phyloP scores from a whole-genome alignment of 1,284 basidiomycete species.

The Phylloboletellus chloephorus region DNA sequence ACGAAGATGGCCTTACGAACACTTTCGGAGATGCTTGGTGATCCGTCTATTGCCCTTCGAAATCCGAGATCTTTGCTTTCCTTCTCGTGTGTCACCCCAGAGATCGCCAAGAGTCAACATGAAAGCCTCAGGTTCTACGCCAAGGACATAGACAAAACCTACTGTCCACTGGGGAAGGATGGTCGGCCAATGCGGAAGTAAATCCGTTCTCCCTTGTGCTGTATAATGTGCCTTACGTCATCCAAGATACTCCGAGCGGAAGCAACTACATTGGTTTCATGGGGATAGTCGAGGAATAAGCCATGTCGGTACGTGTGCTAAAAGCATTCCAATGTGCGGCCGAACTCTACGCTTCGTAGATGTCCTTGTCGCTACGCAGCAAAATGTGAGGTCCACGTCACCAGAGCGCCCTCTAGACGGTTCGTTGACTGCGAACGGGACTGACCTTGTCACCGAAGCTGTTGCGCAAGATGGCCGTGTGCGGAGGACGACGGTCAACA shows the following conservation, averaged over 20 bases:
- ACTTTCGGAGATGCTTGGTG: conserved; percentile 47
- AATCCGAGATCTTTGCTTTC: conserved; percentile 56
- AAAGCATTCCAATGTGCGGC: not conserved
- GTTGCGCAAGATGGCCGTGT: conserved; percentile 37
- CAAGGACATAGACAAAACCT: conserved; percentile 43
- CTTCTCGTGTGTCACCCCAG: conserved; percentile 58
- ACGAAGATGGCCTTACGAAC: conserved; percentile 49
- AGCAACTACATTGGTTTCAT: conserved; percentile 59
- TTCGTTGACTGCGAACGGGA: conserved; percentile 26
- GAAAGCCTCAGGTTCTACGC: conserved; percentile 45
- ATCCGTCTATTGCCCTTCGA: conserved; percentile 44
- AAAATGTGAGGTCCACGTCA: conserved; percentile 21
- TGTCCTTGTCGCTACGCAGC: conserved; percentile 20
- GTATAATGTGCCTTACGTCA: conserved; percentile 1
- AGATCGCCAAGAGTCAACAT: conserved; percentile 47
- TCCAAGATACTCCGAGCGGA: conserved; percentile 46
- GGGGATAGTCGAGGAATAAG: conserved; percentile 52
- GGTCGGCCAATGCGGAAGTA: conserved; percentile 59
- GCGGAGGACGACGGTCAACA: conserved; percentile 37
- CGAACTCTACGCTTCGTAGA: conserved; percentile 12
- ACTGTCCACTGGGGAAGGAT: conserved; percentile 53
- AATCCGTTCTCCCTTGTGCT: conserved; percentile 18
- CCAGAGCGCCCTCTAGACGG: conserved; percentile 27
- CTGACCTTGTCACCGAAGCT: conserved; percentile 35
- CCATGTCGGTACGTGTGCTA: conserved; percentile 41